Evolutionary conservation across 129 eudicot genomes (phyloP).

Genomic region (Lonicera japonica): DNA sequence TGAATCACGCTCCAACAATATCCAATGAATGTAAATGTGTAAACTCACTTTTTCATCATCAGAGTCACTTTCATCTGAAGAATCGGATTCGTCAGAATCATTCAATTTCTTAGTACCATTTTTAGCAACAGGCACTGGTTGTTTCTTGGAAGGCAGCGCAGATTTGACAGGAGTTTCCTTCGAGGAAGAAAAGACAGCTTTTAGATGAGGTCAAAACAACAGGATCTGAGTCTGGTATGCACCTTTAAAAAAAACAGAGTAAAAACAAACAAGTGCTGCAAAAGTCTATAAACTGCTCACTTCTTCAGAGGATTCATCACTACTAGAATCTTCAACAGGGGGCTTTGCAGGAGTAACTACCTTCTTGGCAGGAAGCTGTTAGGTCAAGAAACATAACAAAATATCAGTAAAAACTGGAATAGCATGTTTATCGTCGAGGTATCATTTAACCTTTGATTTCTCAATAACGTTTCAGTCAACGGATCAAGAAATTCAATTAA

Average conservation of each 20-base stretch:
- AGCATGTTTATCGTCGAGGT: not conserved
- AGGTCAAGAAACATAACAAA: not conserved
- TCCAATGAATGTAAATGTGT: not conserved
- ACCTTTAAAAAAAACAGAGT: too few relatives aligned
- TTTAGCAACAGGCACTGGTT: conserved; percentile 4
- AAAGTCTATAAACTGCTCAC: not conserved
- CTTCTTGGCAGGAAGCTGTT: conserved; percentile 12
- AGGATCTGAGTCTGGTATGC: too few relatives aligned
- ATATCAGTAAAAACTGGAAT: not conserved
- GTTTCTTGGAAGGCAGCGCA: conserved; percentile 9
- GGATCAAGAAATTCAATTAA: too few relatives aligned
- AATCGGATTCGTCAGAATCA: conserved; percentile 14
- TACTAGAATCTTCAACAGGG: conserved; percentile 1
- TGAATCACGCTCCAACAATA: not conserved
- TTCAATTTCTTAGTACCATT: conserved; percentile 4
- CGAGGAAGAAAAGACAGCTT: not conserved
- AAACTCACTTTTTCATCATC: conserved; percentile 19
- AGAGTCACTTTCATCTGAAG: conserved; percentile 13
- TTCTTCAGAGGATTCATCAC: conserved; percentile 8
- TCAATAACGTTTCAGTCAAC: too few relatives aligned
- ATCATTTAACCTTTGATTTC: too few relatives aligned
- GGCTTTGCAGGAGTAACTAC: conserved; percentile 1
- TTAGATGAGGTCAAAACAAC: not conserved
- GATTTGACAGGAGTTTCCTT: conserved; percentile 3
- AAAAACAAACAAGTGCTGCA: too few relatives aligned